Evolutionary conservation across 164 flowering plant species (phyloP).

Genomic region (Litsea cubeba): DNA sequence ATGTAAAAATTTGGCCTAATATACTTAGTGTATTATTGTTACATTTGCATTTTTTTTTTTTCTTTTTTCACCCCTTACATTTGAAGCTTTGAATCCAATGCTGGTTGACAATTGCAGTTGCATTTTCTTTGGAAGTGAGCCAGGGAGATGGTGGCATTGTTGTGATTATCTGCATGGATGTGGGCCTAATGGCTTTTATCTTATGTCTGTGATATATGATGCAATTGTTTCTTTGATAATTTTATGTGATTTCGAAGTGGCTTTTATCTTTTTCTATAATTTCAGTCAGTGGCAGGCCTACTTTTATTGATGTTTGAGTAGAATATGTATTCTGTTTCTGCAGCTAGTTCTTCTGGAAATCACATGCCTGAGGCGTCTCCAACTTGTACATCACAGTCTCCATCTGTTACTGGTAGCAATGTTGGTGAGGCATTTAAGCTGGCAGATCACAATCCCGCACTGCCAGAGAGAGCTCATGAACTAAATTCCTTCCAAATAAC

Average conservation of each 20-base stretch:
- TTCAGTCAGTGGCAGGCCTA: neutral
- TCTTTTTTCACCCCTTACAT: no score
- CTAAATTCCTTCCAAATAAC: conserved; percentile 24
- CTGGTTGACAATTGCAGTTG: neutral
- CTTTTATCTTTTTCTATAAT: neutral
- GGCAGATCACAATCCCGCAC: conserved; percentile 26
- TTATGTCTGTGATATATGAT: no score
- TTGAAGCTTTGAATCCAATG: neutral
- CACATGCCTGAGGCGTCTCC: conserved; percentile 33
- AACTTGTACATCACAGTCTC: conserved; percentile 18
- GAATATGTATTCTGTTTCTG: conserved; percentile 8
- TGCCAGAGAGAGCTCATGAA: conserved; percentile 35
- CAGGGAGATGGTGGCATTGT: neutral
- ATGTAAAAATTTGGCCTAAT: no score
- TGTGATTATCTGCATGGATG: neutral
- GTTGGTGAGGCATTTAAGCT: conserved; percentile 40
- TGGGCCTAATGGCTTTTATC: neutral
- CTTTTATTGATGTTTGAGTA: no score
- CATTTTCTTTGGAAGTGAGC: neutral
- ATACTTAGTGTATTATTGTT: no score
- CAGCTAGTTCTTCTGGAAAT: conserved; percentile 53
- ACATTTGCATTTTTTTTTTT: no score
- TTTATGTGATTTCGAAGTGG: no score
- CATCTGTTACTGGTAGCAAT: conserved; percentile 27
- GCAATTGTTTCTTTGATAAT: no score